These are phyloP conservation scores for Inonotus obliquus DNA, from an alignment of 1,284 basidiomycete genomes.

Conservation along the genomic window DNA sequence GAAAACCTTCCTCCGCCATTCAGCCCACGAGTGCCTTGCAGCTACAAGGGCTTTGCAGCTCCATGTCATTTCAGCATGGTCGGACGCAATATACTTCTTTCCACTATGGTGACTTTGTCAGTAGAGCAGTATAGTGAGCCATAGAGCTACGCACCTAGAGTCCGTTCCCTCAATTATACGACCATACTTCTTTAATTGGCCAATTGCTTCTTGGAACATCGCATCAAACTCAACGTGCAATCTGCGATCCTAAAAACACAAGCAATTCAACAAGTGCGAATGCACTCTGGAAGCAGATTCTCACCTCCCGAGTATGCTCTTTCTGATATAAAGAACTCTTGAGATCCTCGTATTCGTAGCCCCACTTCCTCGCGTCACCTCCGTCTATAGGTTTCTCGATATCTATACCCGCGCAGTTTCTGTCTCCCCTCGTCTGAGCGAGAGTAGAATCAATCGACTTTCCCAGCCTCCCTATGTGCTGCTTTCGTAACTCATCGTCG, in stretches of 20 bases:
- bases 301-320: conserved; percentile 23
- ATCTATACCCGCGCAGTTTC: conserved; percentile 60
- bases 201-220: conserved; percentile 76
- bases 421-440: conserved; percentile 62
- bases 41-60: conserved; percentile 70
- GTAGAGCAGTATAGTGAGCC: background rate
- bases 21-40: conserved; percentile 57
- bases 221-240: conserved; percentile 58
- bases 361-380: conserved; percentile 73
- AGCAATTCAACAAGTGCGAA: conserved; percentile 14
- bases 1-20: conserved; percentile 65
- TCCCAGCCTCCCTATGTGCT: conserved; percentile 74
- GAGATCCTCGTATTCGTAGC: conserved; percentile 54
- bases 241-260: conserved; percentile 24
- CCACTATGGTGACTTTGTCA: conserved; percentile 42
- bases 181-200: conserved; percentile 77
- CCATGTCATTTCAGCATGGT: conserved; percentile 66
- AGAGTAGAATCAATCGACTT: conserved; percentile 69
- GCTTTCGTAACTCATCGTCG: conserved; percentile 78
- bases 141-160: conserved; percentile 50
- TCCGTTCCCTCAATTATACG: conserved; percentile 75
- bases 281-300: background rate
- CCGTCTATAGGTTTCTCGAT: conserved; percentile 37
- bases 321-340: conserved; percentile 51
- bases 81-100: conserved; percentile 73